Base-by-base conservation (phyloP, 257 asterid genomes). In the Marsdenia floribunda region DNA sequence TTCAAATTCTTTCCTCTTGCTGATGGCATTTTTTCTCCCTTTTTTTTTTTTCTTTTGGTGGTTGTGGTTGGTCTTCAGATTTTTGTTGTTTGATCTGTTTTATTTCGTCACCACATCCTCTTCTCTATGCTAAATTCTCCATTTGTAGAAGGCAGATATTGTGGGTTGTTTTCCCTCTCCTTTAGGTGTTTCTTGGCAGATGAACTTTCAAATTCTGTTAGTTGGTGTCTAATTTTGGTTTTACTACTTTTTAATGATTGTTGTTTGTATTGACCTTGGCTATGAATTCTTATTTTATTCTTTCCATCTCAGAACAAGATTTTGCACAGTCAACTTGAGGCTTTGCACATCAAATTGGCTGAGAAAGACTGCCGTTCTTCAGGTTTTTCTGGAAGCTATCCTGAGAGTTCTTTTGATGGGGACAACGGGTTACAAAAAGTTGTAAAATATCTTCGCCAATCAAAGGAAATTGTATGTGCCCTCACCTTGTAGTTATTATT, bases 401-500 rank as follows among this genome's bases (percentile, higher is more conserved):
- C 87, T 71, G 85, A 80, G 60, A 76, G 77, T 53, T 57, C 76
- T 79, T 49, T 83, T 9, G 82, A 83, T 74, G 86, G 74, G 74
- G 96, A 92, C 58, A 92, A 91, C 57, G 98, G 97, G 77, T 44
- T 95, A 85, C 96, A 87, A 71, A 83, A 75, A 68, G 91, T 95
- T 77, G 90, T 95, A 74, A 92, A 84, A 78, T 95, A 92, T 86
- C 97, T 95, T 22, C 87, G 97, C 21, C 87, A 97, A 73, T 85
- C 99, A 6, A 95, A 95, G 90, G 97, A 95, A 79, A 90, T 92
- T 78, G 88, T 79, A 76, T 59, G 86, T n/a, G 0, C 75, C 24
- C 21, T 63, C n/a, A 15, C 35, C 59, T 38, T 52, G n/a, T 73
- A 16, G 55, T 24, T n/a, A 2, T 19, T n/a, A 2, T 53, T 35